A percentile compares a stretch with the other conserved stretches of the same genome.
Conservation (phyloP, 2,329 filamentous ascomycete genomes). For the Ceratocystis variospora region DNA sequence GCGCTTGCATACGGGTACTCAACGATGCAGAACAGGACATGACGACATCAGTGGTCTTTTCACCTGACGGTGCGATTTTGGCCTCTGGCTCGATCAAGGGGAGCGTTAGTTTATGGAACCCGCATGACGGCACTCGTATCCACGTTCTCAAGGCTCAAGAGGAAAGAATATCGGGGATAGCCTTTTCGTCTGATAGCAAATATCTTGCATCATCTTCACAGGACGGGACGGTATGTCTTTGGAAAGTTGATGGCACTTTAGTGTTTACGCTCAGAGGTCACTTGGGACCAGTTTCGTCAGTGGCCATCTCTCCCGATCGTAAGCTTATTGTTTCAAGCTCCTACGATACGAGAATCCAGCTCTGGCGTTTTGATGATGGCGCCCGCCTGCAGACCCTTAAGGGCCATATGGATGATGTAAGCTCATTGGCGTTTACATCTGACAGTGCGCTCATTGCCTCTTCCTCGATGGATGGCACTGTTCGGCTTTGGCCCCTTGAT, state of each 20-base stretch:
- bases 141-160: neutral
- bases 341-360: neutral
- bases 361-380: neutral
- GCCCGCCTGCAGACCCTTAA: neutral
- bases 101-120: neutral
- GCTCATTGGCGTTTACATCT: neutral
- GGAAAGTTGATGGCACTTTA: neutral
- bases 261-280: neutral
- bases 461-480: neutral
- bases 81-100: neutral
- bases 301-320: neutral
- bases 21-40: too few relatives aligned
- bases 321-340: neutral
- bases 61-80: neutral
- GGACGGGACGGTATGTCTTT: constrained; percentile 12
- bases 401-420: neutral
- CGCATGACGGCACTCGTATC: neutral
- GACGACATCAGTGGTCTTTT: neutral
- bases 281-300: neutral
- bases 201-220: neutral
- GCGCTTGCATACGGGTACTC: neutral
- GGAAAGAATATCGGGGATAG: constrained; percentile 11
- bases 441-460: neutral
- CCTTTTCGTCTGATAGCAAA: constrained; percentile 10
- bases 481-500: neutral